These are phyloP conservation scores for Corynespora cassiicola DNA, from an alignment of 2,329 filamentous ascomycete species.

Conservation along the genomic window DNA sequence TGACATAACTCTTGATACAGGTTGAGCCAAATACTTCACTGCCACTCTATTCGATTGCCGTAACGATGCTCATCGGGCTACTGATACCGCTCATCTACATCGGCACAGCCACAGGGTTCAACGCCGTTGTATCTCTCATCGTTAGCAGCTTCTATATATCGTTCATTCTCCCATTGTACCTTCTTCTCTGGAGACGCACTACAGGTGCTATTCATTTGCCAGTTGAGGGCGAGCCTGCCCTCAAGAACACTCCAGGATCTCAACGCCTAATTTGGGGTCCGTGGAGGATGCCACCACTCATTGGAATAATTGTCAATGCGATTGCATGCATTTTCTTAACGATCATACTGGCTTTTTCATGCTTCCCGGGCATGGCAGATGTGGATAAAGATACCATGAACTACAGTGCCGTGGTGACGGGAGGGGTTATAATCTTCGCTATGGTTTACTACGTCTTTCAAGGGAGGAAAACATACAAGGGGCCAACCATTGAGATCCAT, in stretches of 20 bases:
- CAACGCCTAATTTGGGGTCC: constrained; percentile 1
- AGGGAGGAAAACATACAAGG: constrained; percentile 4
- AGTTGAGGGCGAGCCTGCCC: not conserved
- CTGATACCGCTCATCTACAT: too few relatives aligned
- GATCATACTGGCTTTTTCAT: not conserved
- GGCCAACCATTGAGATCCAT: too few relatives aligned
- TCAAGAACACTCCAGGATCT: constrained; percentile 2
- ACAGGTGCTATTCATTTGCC: too few relatives aligned
- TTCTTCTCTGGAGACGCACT: not conserved
- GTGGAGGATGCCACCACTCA: not conserved
- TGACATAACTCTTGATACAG: constrained; percentile 24
- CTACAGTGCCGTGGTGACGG: constrained; percentile 1
- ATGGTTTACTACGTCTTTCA: constrained; percentile 3
- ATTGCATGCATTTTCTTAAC: not conserved
- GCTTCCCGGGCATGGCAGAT: not conserved
- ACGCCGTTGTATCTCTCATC: too few relatives aligned
- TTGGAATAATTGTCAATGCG: not conserved
- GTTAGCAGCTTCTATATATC: constrained; percentile 2
- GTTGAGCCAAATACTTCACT: constrained; percentile 24
- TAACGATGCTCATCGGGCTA: too few relatives aligned
- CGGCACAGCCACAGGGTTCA: too few relatives aligned
- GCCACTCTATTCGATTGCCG: too few relatives aligned
- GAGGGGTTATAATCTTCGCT: constrained; percentile 4
- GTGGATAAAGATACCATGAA: constrained; percentile 3
- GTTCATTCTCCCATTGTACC: not conserved